Base-by-base conservation (phyloP, 106 monocot species). In the Apostasia ramifera region DNA sequence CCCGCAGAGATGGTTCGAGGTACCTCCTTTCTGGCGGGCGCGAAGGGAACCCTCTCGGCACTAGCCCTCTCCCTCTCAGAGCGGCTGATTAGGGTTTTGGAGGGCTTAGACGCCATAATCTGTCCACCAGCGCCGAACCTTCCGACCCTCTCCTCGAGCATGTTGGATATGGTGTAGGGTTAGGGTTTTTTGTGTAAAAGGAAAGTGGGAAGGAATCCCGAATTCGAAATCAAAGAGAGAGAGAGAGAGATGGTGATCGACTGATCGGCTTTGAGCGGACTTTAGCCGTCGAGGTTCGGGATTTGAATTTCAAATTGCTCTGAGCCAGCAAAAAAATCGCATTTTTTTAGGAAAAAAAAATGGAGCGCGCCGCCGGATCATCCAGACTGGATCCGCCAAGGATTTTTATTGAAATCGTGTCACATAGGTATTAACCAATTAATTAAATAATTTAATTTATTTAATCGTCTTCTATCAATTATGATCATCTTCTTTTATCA, bases 141-240 rank as follows among this genome's bases (percentile, higher is more conserved):
- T 57, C 94, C 88, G 57, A 91, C 86, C 5, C 95, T 68, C 44
- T 88, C 95, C 73, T 88, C 91, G 54, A 91, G 51, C 56, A 87
- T 53, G 42, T 84, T 79, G 11, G 85, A 60, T 83, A 85, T 85
- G 44, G 15, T 58, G 52, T 59, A 15, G 53, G 73, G 74, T 55
- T 74, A 71, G 61, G 70, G 77, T 41, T 71, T 73, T 56, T 6
- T 43, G 2, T 12, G 10, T 6, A 2, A 12, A 15, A 41, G 57
- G 58, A 44, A 50, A 47, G 40, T 0, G 51, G 48, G 63, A 26
- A 8, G 44, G 59, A 59, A 26, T 26, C 26, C 26, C 26, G 44
- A 11, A 46, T 2, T 26, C 9, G 12, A 12, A 10, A 8, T 2
- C 1, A 52, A 10, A 66, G 49, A 8, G 14, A 5, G 6, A 43